phyloP scores from a whole-genome alignment of 1,139 yeast species.

The Suhomyces yuchorum region DNA sequence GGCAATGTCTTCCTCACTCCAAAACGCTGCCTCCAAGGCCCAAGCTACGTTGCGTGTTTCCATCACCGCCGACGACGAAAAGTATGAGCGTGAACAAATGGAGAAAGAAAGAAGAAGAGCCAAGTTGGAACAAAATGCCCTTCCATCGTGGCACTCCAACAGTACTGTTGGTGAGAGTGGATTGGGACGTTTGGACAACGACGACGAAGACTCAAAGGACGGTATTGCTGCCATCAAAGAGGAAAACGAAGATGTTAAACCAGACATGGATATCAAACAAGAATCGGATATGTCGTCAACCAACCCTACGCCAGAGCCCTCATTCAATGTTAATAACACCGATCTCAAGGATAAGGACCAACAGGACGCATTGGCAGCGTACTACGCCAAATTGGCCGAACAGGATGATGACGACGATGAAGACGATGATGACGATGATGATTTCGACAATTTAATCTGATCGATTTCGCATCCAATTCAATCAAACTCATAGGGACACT shows the following conservation, averaged over 20 bases:
- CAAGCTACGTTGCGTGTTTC: slow-evolving; percentile 85
- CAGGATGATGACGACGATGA: slow-evolving; percentile 63
- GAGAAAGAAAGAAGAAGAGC: slow-evolving; percentile 69
- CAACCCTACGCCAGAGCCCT: slow-evolving; percentile 13
- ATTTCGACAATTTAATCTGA: slow-evolving; percentile 43
- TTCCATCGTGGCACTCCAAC: slow-evolving; percentile 94
- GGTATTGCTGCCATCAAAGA: slow-evolving; percentile 21
- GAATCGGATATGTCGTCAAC: slow-evolving; percentile 14
- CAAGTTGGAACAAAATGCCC: slow-evolving; percentile 86
- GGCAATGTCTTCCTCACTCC: slow-evolving; percentile 34
- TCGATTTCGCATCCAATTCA: no score
- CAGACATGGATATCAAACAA: slow-evolving; percentile 13
- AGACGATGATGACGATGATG: slow-evolving; percentile 62
- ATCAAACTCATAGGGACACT: no score
- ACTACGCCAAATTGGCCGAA: slow-evolving; percentile 70
- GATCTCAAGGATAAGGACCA: slow-evolving; percentile 62
- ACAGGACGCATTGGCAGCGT: slow-evolving; percentile 77
- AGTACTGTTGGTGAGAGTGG: slow-evolving; percentile 73
- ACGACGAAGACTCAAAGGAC: slow-evolving; percentile 27
- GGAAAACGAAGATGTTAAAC: slow-evolving; percentile 3
- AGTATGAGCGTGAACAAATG: slow-evolving; percentile 63
- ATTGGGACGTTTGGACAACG: slow-evolving; percentile 55
- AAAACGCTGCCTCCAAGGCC: slow-evolving; percentile 46
- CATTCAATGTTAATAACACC: slow-evolving; percentile 15
- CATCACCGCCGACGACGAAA: slow-evolving; percentile 89